Evolutionary conservation across 352 stramenopile genomes (phyloP).

Genomic region (Phytophthora meadii): DNA sequence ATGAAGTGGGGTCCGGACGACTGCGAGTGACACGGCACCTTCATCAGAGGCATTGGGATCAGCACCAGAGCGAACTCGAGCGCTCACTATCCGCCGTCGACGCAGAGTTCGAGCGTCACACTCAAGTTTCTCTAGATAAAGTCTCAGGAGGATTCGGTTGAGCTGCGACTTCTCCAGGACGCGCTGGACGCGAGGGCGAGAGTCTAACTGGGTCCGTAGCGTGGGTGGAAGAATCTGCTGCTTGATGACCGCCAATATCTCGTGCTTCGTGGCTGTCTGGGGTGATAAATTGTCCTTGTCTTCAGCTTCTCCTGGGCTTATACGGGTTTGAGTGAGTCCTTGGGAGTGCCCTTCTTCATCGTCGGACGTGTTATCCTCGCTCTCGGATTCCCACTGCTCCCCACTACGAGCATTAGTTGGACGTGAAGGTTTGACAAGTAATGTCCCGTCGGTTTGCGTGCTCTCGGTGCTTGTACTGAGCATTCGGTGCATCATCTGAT

Average conservation of each 20-base stretch:
- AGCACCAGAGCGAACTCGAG: slow-evolving; percentile 1
- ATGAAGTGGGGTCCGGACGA: slow-evolving; percentile 41
- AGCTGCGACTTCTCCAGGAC: slow-evolving; percentile 62
- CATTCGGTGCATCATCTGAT: slow-evolving; percentile 66
- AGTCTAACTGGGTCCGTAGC: slow-evolving; percentile 60
- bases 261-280: slow-evolving; percentile 7
- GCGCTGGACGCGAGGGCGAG: slow-evolving; percentile 54
- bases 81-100: slow-evolving; percentile 24
- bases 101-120: slow-evolving; percentile 44
- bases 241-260: slow-evolving; percentile 41
- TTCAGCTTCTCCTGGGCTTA: neutral
- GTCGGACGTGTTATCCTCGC: slow-evolving; percentile 17
- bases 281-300: slow-evolving; percentile 12
- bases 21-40: neutral
- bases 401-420: slow-evolving; percentile 19
- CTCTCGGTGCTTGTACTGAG: slow-evolving; percentile 43
- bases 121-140: slow-evolving; percentile 70
- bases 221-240: slow-evolving; percentile 51
- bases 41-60: slow-evolving; percentile 1
- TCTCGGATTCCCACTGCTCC: slow-evolving; percentile 24
- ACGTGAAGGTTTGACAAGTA: slow-evolving; percentile 17
- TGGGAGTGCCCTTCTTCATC: slow-evolving; percentile 5
- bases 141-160: slow-evolving; percentile 45
- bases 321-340: neutral
- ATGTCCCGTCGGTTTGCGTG: slow-evolving; percentile 44